A percentile compares a stretch with the other conserved stretches of the same genome.
Evolutionary conservation across 2,329 filamentous ascomycete species (phyloP).

Genomic region (Ophiostoma montium): DNA sequence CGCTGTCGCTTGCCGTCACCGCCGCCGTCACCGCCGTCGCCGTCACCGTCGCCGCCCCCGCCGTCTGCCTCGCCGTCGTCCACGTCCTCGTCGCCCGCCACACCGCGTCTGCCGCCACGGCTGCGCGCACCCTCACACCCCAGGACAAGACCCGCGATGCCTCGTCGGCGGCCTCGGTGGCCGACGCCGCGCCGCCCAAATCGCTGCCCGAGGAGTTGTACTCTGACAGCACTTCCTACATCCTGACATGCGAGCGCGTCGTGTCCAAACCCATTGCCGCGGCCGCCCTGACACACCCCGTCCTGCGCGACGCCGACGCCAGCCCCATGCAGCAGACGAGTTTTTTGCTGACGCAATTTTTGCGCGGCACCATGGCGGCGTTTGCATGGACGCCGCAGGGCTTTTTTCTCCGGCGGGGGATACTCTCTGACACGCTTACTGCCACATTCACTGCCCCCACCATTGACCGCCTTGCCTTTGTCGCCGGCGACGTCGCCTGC

Average conservation of each 20-base stretch:
- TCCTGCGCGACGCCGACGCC: not conserved
- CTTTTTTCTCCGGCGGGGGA: constrained; percentile 15
- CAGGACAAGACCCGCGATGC: not conserved
- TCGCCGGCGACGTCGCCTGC: constrained; percentile 18
- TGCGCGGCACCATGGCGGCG: constrained; percentile 18
- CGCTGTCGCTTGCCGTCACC: constrained; percentile 5
- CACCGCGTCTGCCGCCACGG: not conserved
- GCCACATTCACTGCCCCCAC: constrained; percentile 16
- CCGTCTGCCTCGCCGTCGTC: constrained; percentile 5
- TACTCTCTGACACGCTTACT: constrained; percentile 13
- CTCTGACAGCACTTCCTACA: constrained; percentile 2
- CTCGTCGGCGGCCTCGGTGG: not conserved
- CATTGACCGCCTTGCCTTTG: constrained; percentile 16
- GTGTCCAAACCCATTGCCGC: constrained; percentile 5
- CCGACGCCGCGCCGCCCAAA: not conserved
- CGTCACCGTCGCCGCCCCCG: constrained; percentile 5
- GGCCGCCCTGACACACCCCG: not conserved
- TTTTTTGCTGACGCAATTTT: constrained; percentile 16
- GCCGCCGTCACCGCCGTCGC: constrained; percentile 4
- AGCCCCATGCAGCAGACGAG: constrained; percentile 6
- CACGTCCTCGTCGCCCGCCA: constrained; percentile 4
- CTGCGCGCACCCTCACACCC: not conserved
- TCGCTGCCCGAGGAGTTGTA: constrained; percentile 7
- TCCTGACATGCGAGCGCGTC: constrained; percentile 10
- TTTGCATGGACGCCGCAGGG: constrained; percentile 23